Percentiles rank a stretch among this genome's conserved stretches.
Conservation (phyloP, 768 basidiomycete genomes). For the Termitomyces sp. region DNA sequence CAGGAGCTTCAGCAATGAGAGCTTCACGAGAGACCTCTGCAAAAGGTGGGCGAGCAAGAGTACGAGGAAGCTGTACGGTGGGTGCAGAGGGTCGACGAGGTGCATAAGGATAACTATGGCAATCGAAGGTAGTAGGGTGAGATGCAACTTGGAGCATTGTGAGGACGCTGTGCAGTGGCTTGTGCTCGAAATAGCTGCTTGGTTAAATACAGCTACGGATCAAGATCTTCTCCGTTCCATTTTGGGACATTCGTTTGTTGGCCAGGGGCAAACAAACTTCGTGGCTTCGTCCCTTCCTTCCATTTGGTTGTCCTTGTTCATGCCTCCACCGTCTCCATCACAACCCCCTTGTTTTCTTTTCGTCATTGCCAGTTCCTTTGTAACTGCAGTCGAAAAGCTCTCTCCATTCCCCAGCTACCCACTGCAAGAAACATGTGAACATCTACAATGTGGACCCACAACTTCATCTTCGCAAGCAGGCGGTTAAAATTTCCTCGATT, state of each 20-base stretch:
- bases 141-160: slow-evolving; percentile 48
- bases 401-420: too few species aligned
- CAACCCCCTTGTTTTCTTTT: slow-evolving; percentile 23
- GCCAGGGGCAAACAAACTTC: slow-evolving; percentile 16
- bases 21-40: slow-evolving; percentile 55
- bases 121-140: slow-evolving; percentile 37
- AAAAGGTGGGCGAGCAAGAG: slow-evolving; percentile 59
- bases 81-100: slow-evolving; percentile 22
- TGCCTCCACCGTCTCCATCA: slow-evolving; percentile 21
- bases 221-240: slow-evolving; percentile 28
- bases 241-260: slow-evolving; percentile 39
- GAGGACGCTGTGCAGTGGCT: slow-evolving; percentile 6
- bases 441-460: slow-evolving; percentile 15
- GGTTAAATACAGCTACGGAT: slow-evolving; percentile 31
- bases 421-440: too few species aligned
- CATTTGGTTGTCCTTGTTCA: slow-evolving; percentile 28
- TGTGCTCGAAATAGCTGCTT: slow-evolving; percentile 3
- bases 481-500: neutral
- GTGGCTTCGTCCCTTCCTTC: slow-evolving; percentile 18
- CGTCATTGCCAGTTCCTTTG: neutral
- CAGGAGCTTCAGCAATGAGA: slow-evolving; percentile 63
- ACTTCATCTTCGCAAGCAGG: neutral
- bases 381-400: neutral
- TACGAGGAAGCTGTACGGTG: slow-evolving; percentile 66
- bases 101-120: slow-evolving; percentile 32